Base-by-base conservation (phyloP, 371 early-diverging fungal species). In the Rhizopus delemar region DNA sequence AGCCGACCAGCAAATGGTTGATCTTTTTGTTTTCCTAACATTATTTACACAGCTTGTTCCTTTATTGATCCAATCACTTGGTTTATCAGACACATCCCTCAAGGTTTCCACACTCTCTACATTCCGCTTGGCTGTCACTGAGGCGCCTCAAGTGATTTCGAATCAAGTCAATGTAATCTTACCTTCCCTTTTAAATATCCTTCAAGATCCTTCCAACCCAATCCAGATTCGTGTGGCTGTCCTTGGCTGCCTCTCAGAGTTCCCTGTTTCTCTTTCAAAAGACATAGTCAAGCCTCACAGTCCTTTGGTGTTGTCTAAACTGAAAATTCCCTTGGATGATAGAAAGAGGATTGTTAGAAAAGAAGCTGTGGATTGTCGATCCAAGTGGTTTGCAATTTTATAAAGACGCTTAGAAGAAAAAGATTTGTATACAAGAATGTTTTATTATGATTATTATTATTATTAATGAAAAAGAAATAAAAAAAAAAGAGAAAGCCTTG, bases 351-450 rank as follows among this genome's bases (percentile, higher is more conserved):
- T 87, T 33, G 97, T 98, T 13, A 74, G 98, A 63, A 83, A 83
- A 53, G 92, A 91, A 64, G 98, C 95, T 0, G 94, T 91, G 4
- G 87, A 90, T 55, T 89, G 93, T 46, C 72, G 94, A 57, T 86
- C 84, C 60, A 86, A 85, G 61, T 97, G 96, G 96, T 94, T 75
- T 41, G 65, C 33, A 28, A 38, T 51, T 45, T 51, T 31, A 41
- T n/a, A 45, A n/a, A 45, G n/a, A n/a, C 13, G 16, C 3, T 22
- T 15, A 48, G 29, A 48, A 4, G 7, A 15, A 29, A 48, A 29
- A 29, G 29, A 48, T 16, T 8, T 5, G 29, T 8, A 13, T 38
- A 11, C 5, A 29, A 29, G 48, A 43, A 43, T 43, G 15, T 11
- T 36, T 36, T 36, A 43, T 15, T 43, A 43, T 43, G 6, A 43